Conservation (phyloP, 2,329 filamentous ascomycete species). For the Alternaria ventricosa region DNA sequence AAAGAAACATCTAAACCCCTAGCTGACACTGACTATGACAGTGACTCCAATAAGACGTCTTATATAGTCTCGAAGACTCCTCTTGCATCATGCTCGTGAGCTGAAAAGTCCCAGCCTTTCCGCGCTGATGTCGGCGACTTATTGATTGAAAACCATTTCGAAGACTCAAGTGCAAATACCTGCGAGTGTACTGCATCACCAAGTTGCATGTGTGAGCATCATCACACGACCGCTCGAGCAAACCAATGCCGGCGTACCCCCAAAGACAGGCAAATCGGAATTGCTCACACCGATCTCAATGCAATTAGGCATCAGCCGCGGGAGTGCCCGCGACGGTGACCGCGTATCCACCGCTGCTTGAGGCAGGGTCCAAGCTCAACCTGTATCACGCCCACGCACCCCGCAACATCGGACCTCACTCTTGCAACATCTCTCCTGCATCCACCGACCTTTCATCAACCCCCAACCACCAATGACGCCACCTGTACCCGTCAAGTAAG, state of each 20-base stretch:
- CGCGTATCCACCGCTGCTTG: conserved; percentile 8
- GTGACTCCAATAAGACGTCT: not conserved
- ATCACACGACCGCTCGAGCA: not conserved
- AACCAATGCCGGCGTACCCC: not conserved
- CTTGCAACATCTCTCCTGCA: conserved; percentile 12
- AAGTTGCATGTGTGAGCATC: not conserved
- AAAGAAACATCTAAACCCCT: not conserved
- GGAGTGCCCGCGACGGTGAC: not conserved
- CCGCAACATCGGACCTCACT: conserved; percentile 13
- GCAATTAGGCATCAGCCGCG: conserved; percentile 7
- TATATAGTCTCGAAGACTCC: not conserved
- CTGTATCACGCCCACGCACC: not conserved
- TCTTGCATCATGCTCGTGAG: not conserved
- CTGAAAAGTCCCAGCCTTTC: not conserved
- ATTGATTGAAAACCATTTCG: not conserved
- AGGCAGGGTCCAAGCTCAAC: not conserved
- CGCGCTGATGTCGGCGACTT: not conserved
- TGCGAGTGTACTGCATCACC: not conserved
- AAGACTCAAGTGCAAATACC: not conserved
- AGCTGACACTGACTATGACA: not conserved
- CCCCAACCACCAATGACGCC: not conserved
- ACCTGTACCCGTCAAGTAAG: conserved; percentile 2
- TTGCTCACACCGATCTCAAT: not conserved
- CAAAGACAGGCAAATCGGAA: not conserved
- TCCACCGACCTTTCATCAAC: not conserved